Evolutionary conservation across 768 basidiomycete species (phyloP).

Genomic region (Mycena chlorophos): DNA sequence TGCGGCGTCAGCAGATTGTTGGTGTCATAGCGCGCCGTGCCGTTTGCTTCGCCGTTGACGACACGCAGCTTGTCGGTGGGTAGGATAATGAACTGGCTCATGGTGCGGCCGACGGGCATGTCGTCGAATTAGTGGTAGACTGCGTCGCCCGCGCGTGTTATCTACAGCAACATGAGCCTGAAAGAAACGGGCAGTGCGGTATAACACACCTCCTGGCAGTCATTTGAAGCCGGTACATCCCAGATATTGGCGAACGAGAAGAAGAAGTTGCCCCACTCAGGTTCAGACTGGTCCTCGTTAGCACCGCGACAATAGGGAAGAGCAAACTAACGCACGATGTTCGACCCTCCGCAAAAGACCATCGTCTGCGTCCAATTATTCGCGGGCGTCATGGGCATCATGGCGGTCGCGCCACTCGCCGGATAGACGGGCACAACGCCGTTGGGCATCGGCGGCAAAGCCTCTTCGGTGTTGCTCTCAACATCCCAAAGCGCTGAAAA

Average conservation of each 20-base stretch:
- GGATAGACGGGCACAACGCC: slow-evolving; percentile 67
- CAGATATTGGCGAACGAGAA: slow-evolving; percentile 73
- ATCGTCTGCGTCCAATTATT: slow-evolving; percentile 86
- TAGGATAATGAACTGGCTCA: slow-evolving; percentile 89
- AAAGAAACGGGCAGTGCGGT: too few species aligned
- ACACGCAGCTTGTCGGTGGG: slow-evolving; percentile 79
- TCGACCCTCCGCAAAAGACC: slow-evolving; percentile 48
- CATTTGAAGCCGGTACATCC: slow-evolving; percentile 63
- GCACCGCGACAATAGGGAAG: background rate
- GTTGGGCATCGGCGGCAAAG: slow-evolving; percentile 71
- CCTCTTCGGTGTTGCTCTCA: slow-evolving; percentile 53
- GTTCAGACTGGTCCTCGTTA: slow-evolving; percentile 40
- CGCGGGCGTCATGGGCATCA: slow-evolving; percentile 88
- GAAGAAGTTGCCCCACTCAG: slow-evolving; percentile 75
- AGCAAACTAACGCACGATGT: slow-evolving; percentile 43
- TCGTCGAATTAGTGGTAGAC: slow-evolving; percentile 75
- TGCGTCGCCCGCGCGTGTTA: slow-evolving; percentile 79
- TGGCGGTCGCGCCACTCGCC: slow-evolving; percentile 64
- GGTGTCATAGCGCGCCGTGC: slow-evolving; percentile 84
- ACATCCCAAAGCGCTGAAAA: slow-evolving; percentile 51
- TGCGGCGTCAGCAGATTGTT: slow-evolving; percentile 30
- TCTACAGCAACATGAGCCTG: too few species aligned
- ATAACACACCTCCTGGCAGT: slow-evolving; percentile 80
- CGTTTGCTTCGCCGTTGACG: slow-evolving; percentile 79
- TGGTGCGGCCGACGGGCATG: slow-evolving; percentile 77